Percentiles rank a stretch among this genome's conserved stretches.
Conservation (phyloP, 1,284 basidiomycete species). For the Peniophora sp. region DNA sequence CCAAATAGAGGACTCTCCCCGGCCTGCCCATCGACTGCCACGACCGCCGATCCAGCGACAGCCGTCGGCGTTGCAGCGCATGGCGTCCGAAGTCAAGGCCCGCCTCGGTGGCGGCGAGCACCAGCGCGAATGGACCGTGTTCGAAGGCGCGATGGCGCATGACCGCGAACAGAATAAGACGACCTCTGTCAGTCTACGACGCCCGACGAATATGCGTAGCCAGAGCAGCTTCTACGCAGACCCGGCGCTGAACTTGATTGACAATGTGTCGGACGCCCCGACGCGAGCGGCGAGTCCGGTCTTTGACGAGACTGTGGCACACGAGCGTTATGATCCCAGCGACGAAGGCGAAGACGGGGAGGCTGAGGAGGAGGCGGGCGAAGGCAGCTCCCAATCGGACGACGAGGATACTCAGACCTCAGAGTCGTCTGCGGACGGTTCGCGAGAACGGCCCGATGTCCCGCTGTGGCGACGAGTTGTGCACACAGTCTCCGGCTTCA, state of each 20-base stretch:
- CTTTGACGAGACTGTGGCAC: not conserved
- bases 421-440: conserved; percentile 3
- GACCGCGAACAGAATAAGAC: conserved; percentile 31
- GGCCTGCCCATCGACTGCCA: too few species aligned
- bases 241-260: not conserved
- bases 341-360: not conserved
- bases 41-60: too few species aligned
- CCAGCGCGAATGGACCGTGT: conserved; percentile 52
- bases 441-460: not conserved
- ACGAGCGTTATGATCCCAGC: not conserved
- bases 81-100: not conserved
- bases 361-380: not conserved
- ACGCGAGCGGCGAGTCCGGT: not conserved
- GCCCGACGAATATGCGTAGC: not conserved
- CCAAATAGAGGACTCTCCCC: too few species aligned
- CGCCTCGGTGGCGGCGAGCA: not conserved
- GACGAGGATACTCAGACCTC: conserved; percentile 1
- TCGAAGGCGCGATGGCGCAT: conserved; percentile 64
- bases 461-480: conserved; percentile 12
- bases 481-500: conserved; percentile 13
- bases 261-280: not conserved
- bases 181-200: not conserved
- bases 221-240: not conserved
- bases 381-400: not conserved
- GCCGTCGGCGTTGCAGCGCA: not conserved